Evolutionary conservation across 805 yeast species (phyloP).

Genomic region (Ogataea saltuana): DNA sequence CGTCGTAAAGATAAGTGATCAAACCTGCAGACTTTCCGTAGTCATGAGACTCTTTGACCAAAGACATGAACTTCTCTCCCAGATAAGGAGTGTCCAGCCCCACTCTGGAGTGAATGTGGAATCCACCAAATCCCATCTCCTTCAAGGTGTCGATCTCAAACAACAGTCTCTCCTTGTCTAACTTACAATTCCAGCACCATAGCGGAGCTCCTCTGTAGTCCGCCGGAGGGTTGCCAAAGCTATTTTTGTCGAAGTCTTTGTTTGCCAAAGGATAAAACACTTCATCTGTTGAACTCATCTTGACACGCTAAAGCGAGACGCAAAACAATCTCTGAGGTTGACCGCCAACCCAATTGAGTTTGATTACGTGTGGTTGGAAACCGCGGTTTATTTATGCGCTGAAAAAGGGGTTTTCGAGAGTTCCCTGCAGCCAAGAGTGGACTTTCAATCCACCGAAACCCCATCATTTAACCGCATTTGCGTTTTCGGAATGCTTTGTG

Average conservation of each 20-base stretch:
- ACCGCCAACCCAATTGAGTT: no score
- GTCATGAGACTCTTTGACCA: conserved; percentile 11
- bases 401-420: no score
- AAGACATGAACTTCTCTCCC: conserved; percentile 13
- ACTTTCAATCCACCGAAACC: no score
- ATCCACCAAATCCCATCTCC: conserved; percentile 16
- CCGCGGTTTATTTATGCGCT: no score
- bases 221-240: conserved; percentile 1
- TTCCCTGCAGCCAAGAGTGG: no score
- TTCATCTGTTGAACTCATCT: neutral
- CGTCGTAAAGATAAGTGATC: conserved; percentile 14
- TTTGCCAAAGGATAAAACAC: conserved; percentile 1
- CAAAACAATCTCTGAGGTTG: no score
- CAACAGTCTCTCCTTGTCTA: conserved; percentile 4
- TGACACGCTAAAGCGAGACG: no score
- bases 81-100: conserved; percentile 14
- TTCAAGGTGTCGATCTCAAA: conserved; percentile 6
- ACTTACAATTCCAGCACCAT: conserved; percentile 8
- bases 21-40: conserved; percentile 8
- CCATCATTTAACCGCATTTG: no score
- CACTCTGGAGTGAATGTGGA: conserved; percentile 13
- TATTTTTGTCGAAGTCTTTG: neutral
- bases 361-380: no score
- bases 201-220: conserved; percentile 7
- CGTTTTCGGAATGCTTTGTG: no score